phyloP scores from a whole-genome alignment of 495 filamentous ascomycete species.

The Aspergillus olivimuriae region DNA sequence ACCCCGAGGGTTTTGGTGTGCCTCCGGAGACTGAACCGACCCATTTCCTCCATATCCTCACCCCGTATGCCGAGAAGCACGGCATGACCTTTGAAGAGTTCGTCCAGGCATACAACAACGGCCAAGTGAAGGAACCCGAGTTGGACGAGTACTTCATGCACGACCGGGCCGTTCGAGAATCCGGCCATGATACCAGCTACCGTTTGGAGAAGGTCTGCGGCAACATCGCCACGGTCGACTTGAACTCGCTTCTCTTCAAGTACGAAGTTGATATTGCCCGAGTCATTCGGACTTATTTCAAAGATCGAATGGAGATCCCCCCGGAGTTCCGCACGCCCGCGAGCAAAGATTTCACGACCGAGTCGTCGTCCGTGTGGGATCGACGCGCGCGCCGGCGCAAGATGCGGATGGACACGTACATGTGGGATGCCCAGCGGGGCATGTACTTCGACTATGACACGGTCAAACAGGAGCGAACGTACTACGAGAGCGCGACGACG shows the following conservation, averaged over 20 bases:
- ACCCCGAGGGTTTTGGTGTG: slow-evolving; percentile 80
- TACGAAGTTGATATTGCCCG: slow-evolving; percentile 89
- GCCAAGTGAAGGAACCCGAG: slow-evolving; percentile 72
- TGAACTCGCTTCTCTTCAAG: slow-evolving; percentile 91
- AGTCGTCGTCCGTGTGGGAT: slow-evolving; percentile 84
- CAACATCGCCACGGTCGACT: slow-evolving; percentile 85
- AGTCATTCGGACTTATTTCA: slow-evolving; percentile 74
- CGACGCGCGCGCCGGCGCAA: slow-evolving; percentile 75
- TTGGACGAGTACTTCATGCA: slow-evolving; percentile 94
- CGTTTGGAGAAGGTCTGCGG: slow-evolving; percentile 83
- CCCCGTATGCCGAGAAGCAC: slow-evolving; percentile 81
- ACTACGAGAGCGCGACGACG: slow-evolving; percentile 81
- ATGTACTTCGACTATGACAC: slow-evolving; percentile 98
- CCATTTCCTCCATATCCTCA: slow-evolving; percentile 81
- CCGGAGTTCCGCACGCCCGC: slow-evolving; percentile 61
- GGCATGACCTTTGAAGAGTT: slow-evolving; percentile 75
- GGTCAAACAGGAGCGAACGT: slow-evolving; percentile 63
- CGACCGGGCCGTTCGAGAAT: slow-evolving; percentile 89
- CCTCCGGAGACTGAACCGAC: slow-evolving; percentile 89
- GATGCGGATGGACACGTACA: slow-evolving; percentile 73
- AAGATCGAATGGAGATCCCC: slow-evolving; percentile 71
- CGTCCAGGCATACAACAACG: slow-evolving; percentile 76
- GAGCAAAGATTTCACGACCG: slow-evolving; percentile 54
- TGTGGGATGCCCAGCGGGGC: slow-evolving; percentile 84
- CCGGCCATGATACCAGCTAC: slow-evolving; percentile 95